A percentile compares a stretch with the other conserved stretches of the same genome.
phyloP scores from a whole-genome alignment of 495 filamentous ascomycete species.

The Apodospora peruviana region DNA sequence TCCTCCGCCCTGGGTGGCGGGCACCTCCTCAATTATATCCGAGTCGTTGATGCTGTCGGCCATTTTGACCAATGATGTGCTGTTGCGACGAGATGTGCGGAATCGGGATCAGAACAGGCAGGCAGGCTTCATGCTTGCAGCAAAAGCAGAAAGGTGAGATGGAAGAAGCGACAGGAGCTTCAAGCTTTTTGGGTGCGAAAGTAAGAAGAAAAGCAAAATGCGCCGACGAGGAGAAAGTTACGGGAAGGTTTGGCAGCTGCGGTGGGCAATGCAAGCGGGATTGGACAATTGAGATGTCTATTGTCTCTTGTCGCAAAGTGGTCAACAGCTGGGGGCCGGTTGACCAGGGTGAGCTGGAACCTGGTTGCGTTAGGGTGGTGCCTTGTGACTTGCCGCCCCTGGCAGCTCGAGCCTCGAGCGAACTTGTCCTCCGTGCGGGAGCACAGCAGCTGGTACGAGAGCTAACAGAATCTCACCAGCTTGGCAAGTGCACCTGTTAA shows the following conservation, averaged over 20 bases:
- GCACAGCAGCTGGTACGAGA: too few species aligned
- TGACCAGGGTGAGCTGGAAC: constrained; percentile 1
- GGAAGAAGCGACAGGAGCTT: background rate
- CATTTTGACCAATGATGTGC: constrained; percentile 20
- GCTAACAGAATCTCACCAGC: too few species aligned
- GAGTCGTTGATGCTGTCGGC: constrained; percentile 36
- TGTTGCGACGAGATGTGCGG: background rate
- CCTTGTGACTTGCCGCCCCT: too few species aligned
- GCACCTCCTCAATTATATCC: constrained; percentile 30
- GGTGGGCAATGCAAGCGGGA: background rate
- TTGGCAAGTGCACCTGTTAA: too few species aligned
- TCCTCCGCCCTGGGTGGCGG: constrained; percentile 28
- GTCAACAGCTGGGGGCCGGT: background rate
- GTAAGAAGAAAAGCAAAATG: background rate
- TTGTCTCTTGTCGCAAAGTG: background rate
- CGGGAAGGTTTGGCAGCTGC: background rate
- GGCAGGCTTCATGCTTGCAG: background rate
- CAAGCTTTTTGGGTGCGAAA: background rate
- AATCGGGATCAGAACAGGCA: background rate
- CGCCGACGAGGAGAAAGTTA: background rate
- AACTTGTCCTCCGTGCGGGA: too few species aligned
- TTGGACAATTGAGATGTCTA: background rate
- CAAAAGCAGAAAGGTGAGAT: background rate
- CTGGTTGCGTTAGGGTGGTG: too few species aligned
- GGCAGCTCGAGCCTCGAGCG: too few species aligned